phyloP scores from a whole-genome alignment of 768 basidiomycete species.

The Rhodosporidiobolus odoratus region DNA sequence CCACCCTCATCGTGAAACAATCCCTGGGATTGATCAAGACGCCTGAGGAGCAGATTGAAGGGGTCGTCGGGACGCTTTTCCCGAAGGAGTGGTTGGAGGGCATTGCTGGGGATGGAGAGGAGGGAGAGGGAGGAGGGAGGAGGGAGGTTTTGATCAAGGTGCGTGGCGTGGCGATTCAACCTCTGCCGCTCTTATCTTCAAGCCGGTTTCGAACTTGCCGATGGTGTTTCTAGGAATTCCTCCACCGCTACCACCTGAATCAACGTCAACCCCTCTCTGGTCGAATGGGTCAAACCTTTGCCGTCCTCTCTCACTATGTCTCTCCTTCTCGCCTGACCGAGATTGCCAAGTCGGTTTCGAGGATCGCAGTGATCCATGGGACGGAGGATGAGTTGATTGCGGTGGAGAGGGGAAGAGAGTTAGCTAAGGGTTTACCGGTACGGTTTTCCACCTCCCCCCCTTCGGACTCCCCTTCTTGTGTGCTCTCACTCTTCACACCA shows the following conservation, averaged over 20 bases:
- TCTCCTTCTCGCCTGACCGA: not conserved
- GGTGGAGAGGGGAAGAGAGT: slow-evolving; percentile 20
- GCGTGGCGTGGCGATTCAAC: not conserved
- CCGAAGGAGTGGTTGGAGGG: slow-evolving; percentile 31
- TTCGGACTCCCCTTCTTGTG: not conserved
- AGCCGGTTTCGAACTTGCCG: too few relatives aligned
- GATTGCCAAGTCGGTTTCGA: not conserved
- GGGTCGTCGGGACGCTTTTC: slow-evolving; percentile 32
- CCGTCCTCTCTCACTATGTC: slow-evolving; percentile 16
- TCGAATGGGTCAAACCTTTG: slow-evolving; percentile 25
- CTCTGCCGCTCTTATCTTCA: too few relatives aligned
- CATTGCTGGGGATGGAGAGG: not conserved
- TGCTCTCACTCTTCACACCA: too few relatives aligned
- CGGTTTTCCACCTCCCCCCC: not conserved
- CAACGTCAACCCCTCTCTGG: slow-evolving; percentile 22
- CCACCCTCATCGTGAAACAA: slow-evolving; percentile 4
- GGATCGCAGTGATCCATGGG: slow-evolving; percentile 36
- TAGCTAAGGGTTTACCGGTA: slow-evolving; percentile 30
- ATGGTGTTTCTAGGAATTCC: slow-evolving; percentile 21
- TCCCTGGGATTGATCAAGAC: slow-evolving; percentile 10
- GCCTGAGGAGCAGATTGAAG: slow-evolving; percentile 17
- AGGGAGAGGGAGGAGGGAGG: slow-evolving; percentile 8
- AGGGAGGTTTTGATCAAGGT: slow-evolving; percentile 12
- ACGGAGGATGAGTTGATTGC: slow-evolving; percentile 32
- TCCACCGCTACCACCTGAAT: slow-evolving; percentile 29